These are phyloP conservation scores for Metarhizium anisopliae DNA, from an alignment of 2,329 filamentous ascomycete species.

Conservation along the genomic window DNA sequence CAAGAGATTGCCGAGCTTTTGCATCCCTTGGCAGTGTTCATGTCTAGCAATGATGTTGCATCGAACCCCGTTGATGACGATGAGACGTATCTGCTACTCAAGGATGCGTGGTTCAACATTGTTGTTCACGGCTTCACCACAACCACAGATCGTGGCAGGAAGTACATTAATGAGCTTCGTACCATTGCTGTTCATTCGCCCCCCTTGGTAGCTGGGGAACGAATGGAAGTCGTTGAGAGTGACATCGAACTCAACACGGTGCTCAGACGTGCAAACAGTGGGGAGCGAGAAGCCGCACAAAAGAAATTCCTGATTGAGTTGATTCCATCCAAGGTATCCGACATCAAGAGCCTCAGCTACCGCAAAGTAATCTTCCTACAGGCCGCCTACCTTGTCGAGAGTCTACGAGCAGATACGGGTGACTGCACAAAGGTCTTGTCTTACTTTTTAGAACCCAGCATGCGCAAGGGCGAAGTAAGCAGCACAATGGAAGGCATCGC, in stretches of 20 bases:
- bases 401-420: slow-evolving; percentile 73
- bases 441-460: slow-evolving; percentile 92
- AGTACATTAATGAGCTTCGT: slow-evolving; percentile 67
- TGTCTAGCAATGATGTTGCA: slow-evolving; percentile 55
- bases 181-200: slow-evolving; percentile 81
- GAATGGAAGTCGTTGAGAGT: slow-evolving; percentile 84
- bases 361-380: slow-evolving; percentile 88
- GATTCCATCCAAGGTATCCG: slow-evolving; percentile 65
- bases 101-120: slow-evolving; percentile 98
- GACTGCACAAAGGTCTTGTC: slow-evolving; percentile 83
- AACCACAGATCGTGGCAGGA: slow-evolving; percentile 62
- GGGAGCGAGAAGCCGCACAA: slow-evolving; percentile 68
- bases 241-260: slow-evolving; percentile 96
- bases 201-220: slow-evolving; percentile 78
- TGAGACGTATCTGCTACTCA: slow-evolving; percentile 62
- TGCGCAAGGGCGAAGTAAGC: slow-evolving; percentile 54
- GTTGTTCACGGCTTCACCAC: slow-evolving; percentile 85
- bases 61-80: slow-evolving; percentile 47
- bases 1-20: slow-evolving; percentile 83
- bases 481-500: slow-evolving; percentile 57
- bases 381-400: slow-evolving; percentile 82
- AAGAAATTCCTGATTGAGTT: slow-evolving; percentile 69
- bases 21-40: slow-evolving; percentile 76
- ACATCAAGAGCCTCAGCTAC: slow-evolving; percentile 78
- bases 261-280: slow-evolving; percentile 74